Evolutionary conservation across 352 stramenopile species (phyloP), one percentile per base, ranked within the genome.

Genomic region (Phytopythium montanum): DNA sequence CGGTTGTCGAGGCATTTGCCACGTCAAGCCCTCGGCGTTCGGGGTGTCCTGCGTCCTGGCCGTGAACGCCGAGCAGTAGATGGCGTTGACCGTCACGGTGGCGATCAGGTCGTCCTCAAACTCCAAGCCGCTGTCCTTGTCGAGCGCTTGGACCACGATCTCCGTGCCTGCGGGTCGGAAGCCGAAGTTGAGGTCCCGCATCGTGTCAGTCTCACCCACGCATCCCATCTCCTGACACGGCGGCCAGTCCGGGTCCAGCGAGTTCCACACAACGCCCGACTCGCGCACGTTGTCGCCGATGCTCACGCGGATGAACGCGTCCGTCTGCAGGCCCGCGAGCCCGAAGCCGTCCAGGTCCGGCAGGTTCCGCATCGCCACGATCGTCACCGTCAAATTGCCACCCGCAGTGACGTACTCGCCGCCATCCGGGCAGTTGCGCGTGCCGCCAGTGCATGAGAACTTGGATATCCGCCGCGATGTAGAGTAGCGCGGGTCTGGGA

Each of bases 101-200:
- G 73, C 79, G 45, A 96, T 82, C 12, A 95, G 62, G 61, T 97
- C 88, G 56, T 97, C 85, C 10, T 63, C 82, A 49, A 96, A 96
- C 61, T 96, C 89, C 2, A 97, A 69, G 13, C 90, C 90, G 48
- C 74, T 77, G 69, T 97, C 88, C 31, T 90, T 72, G 62, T 97
- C 87, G 54, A 73, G 79, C 14, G 95, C 73, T 18, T 73, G 54
- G 9, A 97, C 61, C 12, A 64, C 70, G 56, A 97, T 88, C 52
- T 81, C 57, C 2, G 81, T 91, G n/a, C 87, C 90, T 13, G 87
- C 85, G 19, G 76, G 68, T 10, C 85, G 85, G 44, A 96, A 94
- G 0, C 90, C 88, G 49, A 97, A 95, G 57, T 92, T 87, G 31
- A 97, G 60, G 53, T 93, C 84, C 0, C 83, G 77, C 23, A 67